Base-by-base conservation (phyloP, 768 basidiomycete species). In the Boletus huronensis region DNA sequence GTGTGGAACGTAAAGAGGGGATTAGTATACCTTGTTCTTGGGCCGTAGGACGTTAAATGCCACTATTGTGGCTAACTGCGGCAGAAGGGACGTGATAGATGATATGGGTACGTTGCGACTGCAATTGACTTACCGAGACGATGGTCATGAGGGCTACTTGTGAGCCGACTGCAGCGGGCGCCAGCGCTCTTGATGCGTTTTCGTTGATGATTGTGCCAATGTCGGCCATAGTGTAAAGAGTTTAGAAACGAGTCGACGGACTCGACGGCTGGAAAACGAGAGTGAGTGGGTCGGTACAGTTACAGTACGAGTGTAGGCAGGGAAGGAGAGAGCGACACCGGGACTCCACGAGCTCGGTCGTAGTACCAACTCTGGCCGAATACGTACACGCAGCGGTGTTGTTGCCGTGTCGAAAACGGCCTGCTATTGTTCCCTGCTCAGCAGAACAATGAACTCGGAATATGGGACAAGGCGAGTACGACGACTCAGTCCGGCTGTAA, bases 11-110 rank as follows among this genome's bases (percentile, higher is more conserved):
- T 39, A 48, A n/a, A 34, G 16, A 42, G 39, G 10, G 14, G n/a
- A n/a, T n/a, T n/a, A n/a, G 63, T 70, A 32, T 31, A 85, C 89
- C 80, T 90, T 93, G 78, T 97, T 95, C 61, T 85, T 84, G 13
- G 96, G 96, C 35, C 96, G 85, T 45, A 98, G 75, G 60, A 88
- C 44, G 57, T 93, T 95, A 75, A 98, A 98, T 36, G 80, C 74
- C 42, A 91, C 58, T 45, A 92, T 74, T 17, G 90, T 89, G 56
- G 76, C 79, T 40, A 81, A 66, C 88, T 90, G 26, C 5, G 35
- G 17, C n/a, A 43, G 32, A 10, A 58, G 29, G 54, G 39, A 56
- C 42, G 42, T 50, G 53, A 55, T 62, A 39, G 34, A 25, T 50
- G 51, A 53, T 61, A 32, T 39, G 17, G 16, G 40, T 11, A 10